phyloP scores from a whole-genome alignment of 257 asterid genomes.

The Craterostigma plantagineum region DNA sequence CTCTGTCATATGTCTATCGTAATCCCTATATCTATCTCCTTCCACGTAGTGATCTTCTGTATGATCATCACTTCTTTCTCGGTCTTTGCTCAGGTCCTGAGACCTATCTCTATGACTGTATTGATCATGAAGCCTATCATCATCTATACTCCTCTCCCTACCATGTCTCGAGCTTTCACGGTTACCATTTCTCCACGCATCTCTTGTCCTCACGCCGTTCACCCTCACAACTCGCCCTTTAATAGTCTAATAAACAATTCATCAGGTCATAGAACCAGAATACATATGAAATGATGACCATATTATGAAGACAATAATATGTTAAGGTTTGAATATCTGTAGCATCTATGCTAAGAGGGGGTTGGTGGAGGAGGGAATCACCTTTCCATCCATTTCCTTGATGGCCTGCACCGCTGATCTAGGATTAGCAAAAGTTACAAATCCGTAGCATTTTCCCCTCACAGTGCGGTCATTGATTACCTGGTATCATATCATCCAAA shows the following conservation, averaged over 20 bases:
- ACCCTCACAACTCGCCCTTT: conserved; percentile 60
- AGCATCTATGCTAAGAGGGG: not conserved
- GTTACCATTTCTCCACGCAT: conserved; percentile 34
- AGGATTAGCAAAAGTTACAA: conserved; percentile 62
- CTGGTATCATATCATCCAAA: conserved; percentile 20
- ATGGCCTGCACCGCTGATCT: conserved; percentile 73
- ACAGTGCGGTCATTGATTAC: conserved; percentile 51
- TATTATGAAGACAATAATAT: no score
- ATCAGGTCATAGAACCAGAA: not conserved
- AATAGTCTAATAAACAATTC: conserved; percentile 24
- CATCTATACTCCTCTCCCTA: conserved; percentile 29
- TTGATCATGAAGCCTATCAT: conserved; percentile 24
- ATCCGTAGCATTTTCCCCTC: conserved; percentile 74
- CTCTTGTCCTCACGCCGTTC: conserved; percentile 54
- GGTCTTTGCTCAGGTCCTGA: conserved; percentile 25
- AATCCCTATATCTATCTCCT: conserved; percentile 29
- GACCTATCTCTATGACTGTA: conserved; percentile 37
- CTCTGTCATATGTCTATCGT: conserved; percentile 20
- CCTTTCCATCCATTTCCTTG: conserved; percentile 76
- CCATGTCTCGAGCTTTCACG: conserved; percentile 35
- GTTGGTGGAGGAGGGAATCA: conserved; percentile 17
- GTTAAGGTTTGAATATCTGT: not conserved
- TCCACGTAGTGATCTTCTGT: conserved; percentile 26
- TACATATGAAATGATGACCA: no score
- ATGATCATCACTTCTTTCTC: conserved; percentile 33